Evolutionary conservation across 176 grass and related monocot species (phyloP), one percentile per base, ranked within the genome.

Genomic region (Melocanna baccifera): DNA sequence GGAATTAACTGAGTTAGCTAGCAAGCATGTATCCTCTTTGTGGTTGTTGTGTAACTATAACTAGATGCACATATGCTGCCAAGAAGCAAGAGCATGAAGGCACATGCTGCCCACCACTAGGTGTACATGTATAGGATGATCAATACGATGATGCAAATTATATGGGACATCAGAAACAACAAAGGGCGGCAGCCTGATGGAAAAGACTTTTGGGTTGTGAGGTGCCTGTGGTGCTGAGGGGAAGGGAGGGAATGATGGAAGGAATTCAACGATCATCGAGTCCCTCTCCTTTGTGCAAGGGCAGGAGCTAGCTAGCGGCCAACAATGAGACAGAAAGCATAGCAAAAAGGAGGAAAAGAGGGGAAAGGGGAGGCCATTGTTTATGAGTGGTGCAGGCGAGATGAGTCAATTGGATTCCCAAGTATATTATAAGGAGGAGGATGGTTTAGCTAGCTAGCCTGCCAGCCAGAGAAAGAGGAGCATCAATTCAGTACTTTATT

Each of bases 371-470:
- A 69, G 11, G 76, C 42, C 32, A 59, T 58, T 75, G 29, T 65
- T 84, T 80, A 62, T 52, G 69, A 81, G 65, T 81, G 76, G 75
- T 81, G 76, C 51, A 41, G 59, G 10, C 30, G 20, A 70, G 6
- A 46, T 73, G 86, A 69, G 87, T 75, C 76, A 69, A 80, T 50
- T 89, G 32, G 76, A 85, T 85, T 81, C 82, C 81, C 82, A 61
- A 62, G 76, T 81, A 69, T 63, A 76, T 87, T 67, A 73, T 22
- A 64, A 62, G 32, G 59, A 72, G 67, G 73, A 73, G 56, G 63
- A 73, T 65, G 46, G 56, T 73, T 80, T 69, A 61, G 36, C 18
- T 56, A 65, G 57, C 56, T 15, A 50, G 25, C 7, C 43, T 29
- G 25, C 42, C 43, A 73, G 43, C 53, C 53, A 62, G 52, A 53